Percentiles rank a stretch among this genome's conserved stretches.
Evolutionary conservation across 169 alveolate species (phyloP).

Genomic region (Plasmodium vinckei): DNA sequence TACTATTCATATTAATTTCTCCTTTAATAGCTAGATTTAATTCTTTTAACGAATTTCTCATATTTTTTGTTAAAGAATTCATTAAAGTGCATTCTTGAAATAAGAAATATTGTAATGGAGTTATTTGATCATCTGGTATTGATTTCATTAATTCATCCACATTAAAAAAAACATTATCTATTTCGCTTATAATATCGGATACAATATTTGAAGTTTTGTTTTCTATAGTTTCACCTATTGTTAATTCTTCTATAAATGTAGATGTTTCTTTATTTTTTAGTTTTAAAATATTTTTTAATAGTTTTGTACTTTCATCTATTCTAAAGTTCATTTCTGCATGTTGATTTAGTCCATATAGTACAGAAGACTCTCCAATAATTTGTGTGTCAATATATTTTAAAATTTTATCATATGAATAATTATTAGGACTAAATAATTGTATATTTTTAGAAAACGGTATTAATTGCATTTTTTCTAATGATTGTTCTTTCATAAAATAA

Average conservation of each 20-base stretch:
- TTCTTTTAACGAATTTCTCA: constrained; percentile 89
- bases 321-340: constrained; percentile 76
- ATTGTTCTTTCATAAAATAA: constrained; percentile 94
- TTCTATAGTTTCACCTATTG: constrained; percentile 68
- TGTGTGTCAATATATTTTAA: constrained; percentile 74
- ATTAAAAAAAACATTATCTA: constrained; percentile 56
- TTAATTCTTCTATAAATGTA: constrained; percentile 62
- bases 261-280: constrained; percentile 64
- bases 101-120: constrained; percentile 87
- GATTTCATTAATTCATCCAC: constrained; percentile 71
- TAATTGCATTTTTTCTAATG: constrained; percentile 95
- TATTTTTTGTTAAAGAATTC: constrained; percentile 39
- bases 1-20: constrained; percentile 93
- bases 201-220: constrained; percentile 35
- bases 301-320: constrained; percentile 73
- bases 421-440: constrained; percentile 67
- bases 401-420: constrained; percentile 69
- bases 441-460: constrained; percentile 87
- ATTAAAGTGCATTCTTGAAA: constrained; percentile 66
- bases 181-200: constrained; percentile 55
- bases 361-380: constrained; percentile 48
- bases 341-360: constrained; percentile 68
- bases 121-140: constrained; percentile 91
- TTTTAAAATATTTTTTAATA: constrained; percentile 63
- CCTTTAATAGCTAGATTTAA: constrained; percentile 95